Evolutionary conservation across 2,329 filamentous ascomycete genomes (phyloP).

Genomic region (Aphanocladium album): DNA sequence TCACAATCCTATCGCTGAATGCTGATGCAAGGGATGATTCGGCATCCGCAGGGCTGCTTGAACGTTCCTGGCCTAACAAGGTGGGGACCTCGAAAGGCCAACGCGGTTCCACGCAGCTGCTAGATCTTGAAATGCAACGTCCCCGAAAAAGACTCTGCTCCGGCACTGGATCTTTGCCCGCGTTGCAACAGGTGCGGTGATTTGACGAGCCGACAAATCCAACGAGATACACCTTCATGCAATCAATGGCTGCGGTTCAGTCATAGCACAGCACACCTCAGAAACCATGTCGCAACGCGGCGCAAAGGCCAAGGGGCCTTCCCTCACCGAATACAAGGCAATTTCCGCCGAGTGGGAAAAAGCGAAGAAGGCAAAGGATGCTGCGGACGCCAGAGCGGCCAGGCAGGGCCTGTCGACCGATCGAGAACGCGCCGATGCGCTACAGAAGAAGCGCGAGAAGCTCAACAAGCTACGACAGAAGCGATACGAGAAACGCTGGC

Average conservation of each 20-base stretch:
- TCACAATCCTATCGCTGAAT: background rate
- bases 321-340: conserved; percentile 42
- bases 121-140: background rate
- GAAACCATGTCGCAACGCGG: conserved; percentile 9
- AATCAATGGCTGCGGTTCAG: background rate
- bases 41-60: background rate
- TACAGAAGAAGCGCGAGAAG: conserved; percentile 40
- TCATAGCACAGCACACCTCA: conserved; percentile 5
- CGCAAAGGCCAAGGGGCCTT: conserved; percentile 6
- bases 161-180: background rate
- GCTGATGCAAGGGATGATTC: background rate
- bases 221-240: background rate
- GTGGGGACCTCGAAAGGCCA: background rate
- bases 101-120: conserved; percentile 6
- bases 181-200: background rate
- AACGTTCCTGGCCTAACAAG: background rate
- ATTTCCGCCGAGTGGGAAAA: conserved; percentile 50
- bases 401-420: conserved; percentile 27
- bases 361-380: conserved; percentile 46
- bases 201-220: background rate
- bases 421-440: conserved; percentile 30
- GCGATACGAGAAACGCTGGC: conserved; percentile 48
- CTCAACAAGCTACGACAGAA: conserved; percentile 45
- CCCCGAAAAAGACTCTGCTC: background rate
- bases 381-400: conserved; percentile 31